Conservation (phyloP, 139 green algal genomes). For the Volvox reticuliferus region DNA sequence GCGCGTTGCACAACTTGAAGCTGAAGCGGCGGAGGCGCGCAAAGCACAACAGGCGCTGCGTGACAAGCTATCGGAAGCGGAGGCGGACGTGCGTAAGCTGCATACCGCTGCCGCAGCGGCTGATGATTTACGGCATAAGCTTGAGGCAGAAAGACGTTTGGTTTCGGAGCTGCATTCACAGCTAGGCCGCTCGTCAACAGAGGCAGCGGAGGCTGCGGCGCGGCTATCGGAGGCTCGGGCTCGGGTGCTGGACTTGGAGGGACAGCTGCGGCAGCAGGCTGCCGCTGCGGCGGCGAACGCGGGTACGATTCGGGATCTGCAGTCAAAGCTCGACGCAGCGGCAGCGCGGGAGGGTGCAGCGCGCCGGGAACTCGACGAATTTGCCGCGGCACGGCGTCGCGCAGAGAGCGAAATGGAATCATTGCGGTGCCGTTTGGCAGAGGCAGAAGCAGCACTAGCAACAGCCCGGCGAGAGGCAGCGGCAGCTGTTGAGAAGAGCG, state of each 20-base stretch:
- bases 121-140: neutral
- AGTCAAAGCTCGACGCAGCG: neutral
- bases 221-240: neutral
- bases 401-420: neutral
- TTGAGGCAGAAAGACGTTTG: conserved; percentile 8
- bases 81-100: neutral
- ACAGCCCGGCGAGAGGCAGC: neutral
- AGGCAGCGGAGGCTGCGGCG: neutral
- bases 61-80: neutral
- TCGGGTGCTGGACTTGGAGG: conserved; percentile 5
- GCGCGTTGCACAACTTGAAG: neutral
- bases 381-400: neutral
- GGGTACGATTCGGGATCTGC: neutral
- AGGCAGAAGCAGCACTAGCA: conserved; percentile 16
- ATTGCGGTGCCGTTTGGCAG: neutral
- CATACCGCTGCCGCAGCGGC: neutral
- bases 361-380: neutral
- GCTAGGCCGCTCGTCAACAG: neutral
- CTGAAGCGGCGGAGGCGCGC: neutral
- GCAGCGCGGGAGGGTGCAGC: neutral
- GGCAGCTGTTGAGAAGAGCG: neutral
- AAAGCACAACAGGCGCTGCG: neutral
- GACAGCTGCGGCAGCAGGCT: neutral
- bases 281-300: neutral
- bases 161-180: neutral